phyloP scores from a whole-genome alignment of 2,329 filamentous ascomycete genomes.

The Teratosphaeria pseudoeucalypti region DNA sequence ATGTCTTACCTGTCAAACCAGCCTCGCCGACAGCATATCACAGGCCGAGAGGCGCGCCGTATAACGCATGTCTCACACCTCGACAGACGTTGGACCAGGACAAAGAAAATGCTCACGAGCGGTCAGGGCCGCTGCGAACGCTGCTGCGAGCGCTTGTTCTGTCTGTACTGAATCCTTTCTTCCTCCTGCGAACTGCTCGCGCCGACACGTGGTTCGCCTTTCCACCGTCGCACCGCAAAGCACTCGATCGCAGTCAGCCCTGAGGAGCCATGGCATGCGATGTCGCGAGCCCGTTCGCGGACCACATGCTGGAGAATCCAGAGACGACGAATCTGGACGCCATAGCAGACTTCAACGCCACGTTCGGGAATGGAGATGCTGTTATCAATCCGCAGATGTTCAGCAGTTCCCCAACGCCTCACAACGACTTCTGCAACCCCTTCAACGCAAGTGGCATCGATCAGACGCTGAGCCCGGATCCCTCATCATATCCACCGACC shows the following conservation, averaged over 20 bases:
- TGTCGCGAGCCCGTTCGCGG: slow-evolving; percentile 3
- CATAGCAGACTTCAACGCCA: slow-evolving; percentile 9
- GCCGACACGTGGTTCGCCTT: neutral
- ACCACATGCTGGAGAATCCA: slow-evolving; percentile 1
- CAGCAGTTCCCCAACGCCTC: slow-evolving; percentile 4
- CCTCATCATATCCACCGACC: neutral
- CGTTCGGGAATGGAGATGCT: neutral
- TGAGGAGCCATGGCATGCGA: slow-evolving; percentile 7
- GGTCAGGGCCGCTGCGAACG: slow-evolving; percentile 9
- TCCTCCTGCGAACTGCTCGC: slow-evolving; percentile 1
- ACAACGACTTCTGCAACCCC: neutral
- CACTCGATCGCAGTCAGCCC: neutral
- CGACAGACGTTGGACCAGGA: slow-evolving; percentile 1
- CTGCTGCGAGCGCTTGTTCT: slow-evolving; percentile 2
- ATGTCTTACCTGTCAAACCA: slow-evolving; percentile 1
- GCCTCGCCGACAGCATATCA: neutral
- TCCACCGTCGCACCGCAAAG: neutral
- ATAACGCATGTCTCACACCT: slow-evolving; percentile 4
- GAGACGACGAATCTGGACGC: slow-evolving; percentile 3
- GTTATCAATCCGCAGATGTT: neutral
- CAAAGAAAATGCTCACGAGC: slow-evolving; percentile 3
- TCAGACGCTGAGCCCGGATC: neutral
- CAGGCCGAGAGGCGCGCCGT: neutral
- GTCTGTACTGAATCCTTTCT: neutral
- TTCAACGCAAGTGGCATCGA: slow-evolving; percentile 2